A percentile compares a stretch with the other conserved stretches of the same genome.
These are phyloP conservation scores for Fusarium tanahbumbuense DNA, from an alignment of 2,329 filamentous ascomycete genomes.

Conservation along the genomic window DNA sequence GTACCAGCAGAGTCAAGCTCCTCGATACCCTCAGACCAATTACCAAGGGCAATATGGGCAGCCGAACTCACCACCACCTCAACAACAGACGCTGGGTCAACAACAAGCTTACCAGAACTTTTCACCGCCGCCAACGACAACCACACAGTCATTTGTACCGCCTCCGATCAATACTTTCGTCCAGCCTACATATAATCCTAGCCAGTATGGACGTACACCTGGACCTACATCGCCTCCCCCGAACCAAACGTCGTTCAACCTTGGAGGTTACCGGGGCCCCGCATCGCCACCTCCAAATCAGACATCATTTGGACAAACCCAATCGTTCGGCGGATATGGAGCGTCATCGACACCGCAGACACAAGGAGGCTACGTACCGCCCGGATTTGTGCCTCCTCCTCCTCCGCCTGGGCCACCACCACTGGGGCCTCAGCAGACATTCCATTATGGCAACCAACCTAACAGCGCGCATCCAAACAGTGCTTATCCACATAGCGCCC, in stretches of 20 bases:
- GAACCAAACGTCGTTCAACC: conserved; percentile 65
- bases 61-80: conserved; percentile 60
- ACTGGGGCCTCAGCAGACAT: conserved; percentile 71
- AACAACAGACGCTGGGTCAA: conserved; percentile 54
- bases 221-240: conserved; percentile 72
- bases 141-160: conserved; percentile 47
- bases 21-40: conserved; percentile 65
- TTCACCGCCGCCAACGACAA: conserved; percentile 42
- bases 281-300: conserved; percentile 71
- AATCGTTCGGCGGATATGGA: conserved; percentile 56
- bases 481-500: conserved; percentile 49
- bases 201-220: conserved; percentile 68
- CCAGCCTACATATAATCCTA: conserved; percentile 68
- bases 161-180: conserved; percentile 59
- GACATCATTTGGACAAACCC: conserved; percentile 56
- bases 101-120: conserved; percentile 60
- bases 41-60: conserved; percentile 70
- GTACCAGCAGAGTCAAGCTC: conserved; percentile 48
- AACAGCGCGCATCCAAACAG: conserved; percentile 44
- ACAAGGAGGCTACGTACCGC: conserved; percentile 61
- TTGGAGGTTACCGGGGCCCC: conserved; percentile 54
- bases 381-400: conserved; percentile 71
- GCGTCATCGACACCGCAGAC: conserved; percentile 56
- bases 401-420: conserved; percentile 73
- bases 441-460: conserved; percentile 61